These are phyloP conservation scores for Populus simonii DNA, from an alignment of 345 rosid genomes.

Conservation along the genomic window DNA sequence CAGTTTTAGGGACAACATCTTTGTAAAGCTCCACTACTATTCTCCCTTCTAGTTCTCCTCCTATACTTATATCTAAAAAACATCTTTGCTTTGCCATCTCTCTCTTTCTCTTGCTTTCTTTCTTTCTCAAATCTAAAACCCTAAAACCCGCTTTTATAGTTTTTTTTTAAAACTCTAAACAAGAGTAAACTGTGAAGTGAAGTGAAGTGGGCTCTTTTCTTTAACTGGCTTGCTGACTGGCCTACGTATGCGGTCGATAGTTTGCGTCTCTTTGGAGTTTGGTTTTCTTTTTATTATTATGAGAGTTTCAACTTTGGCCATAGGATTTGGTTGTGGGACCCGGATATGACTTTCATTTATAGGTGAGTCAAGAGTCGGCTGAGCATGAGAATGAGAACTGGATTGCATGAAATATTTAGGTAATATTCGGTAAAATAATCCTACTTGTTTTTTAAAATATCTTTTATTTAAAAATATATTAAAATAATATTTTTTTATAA, in stretches of 20 bases:
- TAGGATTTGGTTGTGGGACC: not conserved
- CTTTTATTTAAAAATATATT: too few species aligned
- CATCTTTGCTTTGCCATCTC: conserved; percentile 13
- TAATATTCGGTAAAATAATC: too few species aligned
- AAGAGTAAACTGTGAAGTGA: not conserved
- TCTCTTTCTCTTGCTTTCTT: not conserved
- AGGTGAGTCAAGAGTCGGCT: not conserved
- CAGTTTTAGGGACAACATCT: conserved; percentile 22
- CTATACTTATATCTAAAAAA: conserved; percentile 9
- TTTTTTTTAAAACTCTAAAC: not conserved
- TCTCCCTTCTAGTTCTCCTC: conserved; percentile 17
- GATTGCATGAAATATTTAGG: too few species aligned
- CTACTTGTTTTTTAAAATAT: too few species aligned
- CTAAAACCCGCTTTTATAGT: conserved; percentile 4
- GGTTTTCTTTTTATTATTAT: too few species aligned
- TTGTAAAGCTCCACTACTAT: conserved; percentile 18
- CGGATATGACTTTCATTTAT: not conserved
- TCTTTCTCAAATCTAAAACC: not conserved
- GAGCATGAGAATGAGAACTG: too few species aligned
- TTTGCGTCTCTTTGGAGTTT: not conserved
- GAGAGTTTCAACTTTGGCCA: not conserved
- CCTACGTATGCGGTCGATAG: not conserved
- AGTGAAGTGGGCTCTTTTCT: not conserved
- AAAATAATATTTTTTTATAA: too few species aligned
- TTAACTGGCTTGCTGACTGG: too few species aligned